Evolutionary conservation across 495 filamentous ascomycete species (phyloP).

Genomic region (Entonaema liquescens): DNA sequence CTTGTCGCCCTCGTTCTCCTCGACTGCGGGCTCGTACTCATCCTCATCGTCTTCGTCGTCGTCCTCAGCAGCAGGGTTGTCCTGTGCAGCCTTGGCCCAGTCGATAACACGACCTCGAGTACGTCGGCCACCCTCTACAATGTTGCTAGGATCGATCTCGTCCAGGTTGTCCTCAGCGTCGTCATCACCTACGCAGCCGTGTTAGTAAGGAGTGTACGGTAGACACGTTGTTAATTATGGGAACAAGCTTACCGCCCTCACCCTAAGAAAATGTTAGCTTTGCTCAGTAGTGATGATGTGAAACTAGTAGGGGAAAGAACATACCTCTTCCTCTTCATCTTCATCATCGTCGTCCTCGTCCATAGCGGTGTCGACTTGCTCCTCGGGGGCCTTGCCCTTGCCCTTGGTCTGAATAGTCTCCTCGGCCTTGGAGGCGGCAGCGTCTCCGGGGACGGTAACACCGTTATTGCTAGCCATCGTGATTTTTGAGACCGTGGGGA

Average conservation of each 20-base stretch:
- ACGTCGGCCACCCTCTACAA: slow-evolving; percentile 78
- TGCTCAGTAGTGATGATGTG: neutral
- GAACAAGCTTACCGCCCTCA: slow-evolving; percentile 54
- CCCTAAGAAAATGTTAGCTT: slow-evolving; percentile 41
- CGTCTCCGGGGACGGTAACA: slow-evolving; percentile 43
- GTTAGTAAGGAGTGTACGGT: slow-evolving; percentile 24
- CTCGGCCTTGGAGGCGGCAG: slow-evolving; percentile 45
- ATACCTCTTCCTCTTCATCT: slow-evolving; percentile 70
- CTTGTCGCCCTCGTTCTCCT: slow-evolving; percentile 50
- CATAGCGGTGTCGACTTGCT: slow-evolving; percentile 68
- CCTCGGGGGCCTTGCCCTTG: slow-evolving; percentile 69
- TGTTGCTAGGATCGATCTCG: slow-evolving; percentile 89
- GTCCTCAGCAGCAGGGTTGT: slow-evolving; percentile 68
- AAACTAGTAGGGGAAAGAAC: slow-evolving; percentile 27
- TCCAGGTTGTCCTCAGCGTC: slow-evolving; percentile 86
- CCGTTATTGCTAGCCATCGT: slow-evolving; percentile 54
- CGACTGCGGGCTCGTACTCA: slow-evolving; percentile 57
- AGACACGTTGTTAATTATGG: slow-evolving; percentile 20
- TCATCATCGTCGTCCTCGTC: slow-evolving; percentile 73
- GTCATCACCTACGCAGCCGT: slow-evolving; percentile 59
- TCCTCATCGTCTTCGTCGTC: slow-evolving; percentile 86
- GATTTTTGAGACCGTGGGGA: slow-evolving; percentile 21
- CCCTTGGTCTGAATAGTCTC: slow-evolving; percentile 51
- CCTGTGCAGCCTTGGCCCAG: slow-evolving; percentile 80
- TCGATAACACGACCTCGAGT: slow-evolving; percentile 87